Conservation (phyloP, 2,329 filamentous ascomycete genomes). For the Ophiostoma australiae region DNA sequence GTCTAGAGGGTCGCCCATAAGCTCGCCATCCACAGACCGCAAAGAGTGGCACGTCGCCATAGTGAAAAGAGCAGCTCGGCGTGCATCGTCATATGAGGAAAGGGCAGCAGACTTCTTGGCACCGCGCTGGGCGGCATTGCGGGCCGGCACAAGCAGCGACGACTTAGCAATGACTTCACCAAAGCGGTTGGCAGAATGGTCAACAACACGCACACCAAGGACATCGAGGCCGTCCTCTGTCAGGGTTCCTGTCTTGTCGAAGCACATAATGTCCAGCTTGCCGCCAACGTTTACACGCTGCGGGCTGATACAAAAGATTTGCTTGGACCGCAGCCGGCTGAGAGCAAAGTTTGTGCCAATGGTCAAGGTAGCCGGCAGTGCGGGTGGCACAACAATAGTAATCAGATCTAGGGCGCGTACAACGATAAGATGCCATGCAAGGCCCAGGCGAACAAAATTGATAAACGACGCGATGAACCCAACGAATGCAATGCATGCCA, state of each 20-base stretch:
- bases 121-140: background rate
- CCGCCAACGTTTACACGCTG: conserved; percentile 95
- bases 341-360: conserved; percentile 97
- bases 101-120: background rate
- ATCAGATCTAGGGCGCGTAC: conserved; percentile 90
- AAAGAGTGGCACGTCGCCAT: conserved; percentile 98
- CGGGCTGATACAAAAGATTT: conserved; percentile 96
- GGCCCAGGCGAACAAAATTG: conserved; percentile 80
- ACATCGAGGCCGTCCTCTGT: conserved; percentile 96
- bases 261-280: conserved; percentile 93
- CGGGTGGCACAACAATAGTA: conserved; percentile 94
- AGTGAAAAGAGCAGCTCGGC: conserved; percentile 69
- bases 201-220: conserved; percentile 76
- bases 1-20: conserved; percentile 90
- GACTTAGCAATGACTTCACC: conserved; percentile 69
- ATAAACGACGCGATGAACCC: conserved; percentile 88
- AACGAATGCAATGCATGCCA: conserved; percentile 77
- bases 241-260: conserved; percentile 97
- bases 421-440: conserved; percentile 87
- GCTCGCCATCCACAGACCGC: conserved; percentile 76
- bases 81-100: conserved; percentile 33
- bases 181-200: conserved; percentile 58
- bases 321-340: conserved; percentile 74
- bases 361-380: conserved; percentile 86
- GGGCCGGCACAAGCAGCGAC: conserved; percentile 23